A percentile compares a stretch with the other conserved stretches of the same genome.
Evolutionary conservation across 495 filamentous ascomycete species (phyloP).

Genomic region (Annulohypoxylon stygium): DNA sequence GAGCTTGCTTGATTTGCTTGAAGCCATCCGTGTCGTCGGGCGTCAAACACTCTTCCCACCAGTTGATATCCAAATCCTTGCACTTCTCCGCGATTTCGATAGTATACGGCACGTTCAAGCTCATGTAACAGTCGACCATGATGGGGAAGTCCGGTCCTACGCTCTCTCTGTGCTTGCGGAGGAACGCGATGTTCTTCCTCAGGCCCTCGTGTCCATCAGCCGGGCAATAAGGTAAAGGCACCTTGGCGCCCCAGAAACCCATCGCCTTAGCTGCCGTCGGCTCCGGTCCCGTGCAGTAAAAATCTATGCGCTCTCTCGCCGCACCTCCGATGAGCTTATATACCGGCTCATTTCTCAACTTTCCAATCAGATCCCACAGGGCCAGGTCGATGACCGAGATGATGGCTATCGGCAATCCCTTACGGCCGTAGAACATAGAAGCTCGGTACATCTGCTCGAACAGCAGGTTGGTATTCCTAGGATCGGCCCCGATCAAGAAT

Average conservation of each 20-base stretch:
- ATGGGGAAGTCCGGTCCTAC: conserved; percentile 92
- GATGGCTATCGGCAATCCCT: conserved; percentile 87
- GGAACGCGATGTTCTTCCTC: conserved; percentile 88
- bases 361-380: conserved; percentile 90
- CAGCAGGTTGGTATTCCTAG: conserved; percentile 85
- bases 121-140: conserved; percentile 98
- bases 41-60: conserved; percentile 94
- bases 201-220: conserved; percentile 85
- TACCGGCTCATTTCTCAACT: conserved; percentile 90
- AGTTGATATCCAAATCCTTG: conserved; percentile 86
- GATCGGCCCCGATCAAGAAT: conserved; percentile 89
- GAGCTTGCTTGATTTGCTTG: conserved; percentile 85
- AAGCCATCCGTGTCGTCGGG: conserved; percentile 94
- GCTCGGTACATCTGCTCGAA: conserved; percentile 97
- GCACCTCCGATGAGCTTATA: conserved; percentile 94
- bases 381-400: conserved; percentile 95
- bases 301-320: conserved; percentile 82
- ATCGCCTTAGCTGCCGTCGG: conserved; percentile 80
- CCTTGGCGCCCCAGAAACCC: conserved; percentile 91
- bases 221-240: conserved; percentile 87
- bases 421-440: conserved; percentile 95
- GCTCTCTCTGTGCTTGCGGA: conserved; percentile 82
- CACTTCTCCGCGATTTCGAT: conserved; percentile 89
- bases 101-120: conserved; percentile 89
- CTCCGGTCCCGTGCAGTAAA: conserved; percentile 94